phyloP scores from a whole-genome alignment of 495 filamentous ascomycete genomes.

The Haplographium delicatum region DNA sequence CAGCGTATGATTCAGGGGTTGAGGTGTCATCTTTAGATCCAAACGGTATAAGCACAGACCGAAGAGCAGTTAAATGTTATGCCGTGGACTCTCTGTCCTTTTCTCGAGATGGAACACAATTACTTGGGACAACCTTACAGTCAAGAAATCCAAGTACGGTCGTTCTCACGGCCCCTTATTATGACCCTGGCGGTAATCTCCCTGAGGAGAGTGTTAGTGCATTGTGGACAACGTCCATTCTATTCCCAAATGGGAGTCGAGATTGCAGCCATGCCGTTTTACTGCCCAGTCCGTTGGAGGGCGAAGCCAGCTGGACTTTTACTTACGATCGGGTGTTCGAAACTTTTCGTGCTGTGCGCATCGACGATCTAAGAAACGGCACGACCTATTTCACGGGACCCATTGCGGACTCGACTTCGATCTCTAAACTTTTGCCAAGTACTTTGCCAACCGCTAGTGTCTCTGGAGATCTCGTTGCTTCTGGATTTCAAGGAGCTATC shows the following conservation, averaged over 20 bases:
- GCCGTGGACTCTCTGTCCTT: slow-evolving; percentile 74
- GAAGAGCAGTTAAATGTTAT: slow-evolving; percentile 77
- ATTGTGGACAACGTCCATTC: slow-evolving; percentile 83
- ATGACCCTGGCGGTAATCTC: slow-evolving; percentile 51
- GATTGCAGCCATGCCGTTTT: slow-evolving; percentile 74
- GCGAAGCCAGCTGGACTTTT: slow-evolving; percentile 73
- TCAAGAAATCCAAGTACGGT: slow-evolving; percentile 63
- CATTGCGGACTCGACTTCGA: slow-evolving; percentile 36
- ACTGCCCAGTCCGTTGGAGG: slow-evolving; percentile 61
- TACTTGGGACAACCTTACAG: slow-evolving; percentile 73
- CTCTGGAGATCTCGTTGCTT: slow-evolving; percentile 66
- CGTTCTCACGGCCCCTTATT: slow-evolving; percentile 76
- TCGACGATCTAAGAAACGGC: slow-evolving; percentile 68
- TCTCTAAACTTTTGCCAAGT: slow-evolving; percentile 50
- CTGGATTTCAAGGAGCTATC: slow-evolving; percentile 67
- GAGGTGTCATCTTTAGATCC: slow-evolving; percentile 71
- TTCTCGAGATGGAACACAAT: slow-evolving; percentile 75
- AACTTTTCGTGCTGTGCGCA: slow-evolving; percentile 70
- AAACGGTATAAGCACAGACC: slow-evolving; percentile 49
- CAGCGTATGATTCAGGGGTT: slow-evolving; percentile 82
- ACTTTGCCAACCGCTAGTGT: slow-evolving; percentile 64
- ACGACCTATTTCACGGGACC: slow-evolving; percentile 81
- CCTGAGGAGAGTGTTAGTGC: slow-evolving; percentile 65
- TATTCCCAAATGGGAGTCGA: slow-evolving; percentile 73
- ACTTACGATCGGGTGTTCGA: slow-evolving; percentile 72